Percentiles rank a stretch among this genome's conserved stretches.
phyloP scores from a whole-genome alignment of 23 red algal species.

The Gracilariopsis chorda region DNA sequence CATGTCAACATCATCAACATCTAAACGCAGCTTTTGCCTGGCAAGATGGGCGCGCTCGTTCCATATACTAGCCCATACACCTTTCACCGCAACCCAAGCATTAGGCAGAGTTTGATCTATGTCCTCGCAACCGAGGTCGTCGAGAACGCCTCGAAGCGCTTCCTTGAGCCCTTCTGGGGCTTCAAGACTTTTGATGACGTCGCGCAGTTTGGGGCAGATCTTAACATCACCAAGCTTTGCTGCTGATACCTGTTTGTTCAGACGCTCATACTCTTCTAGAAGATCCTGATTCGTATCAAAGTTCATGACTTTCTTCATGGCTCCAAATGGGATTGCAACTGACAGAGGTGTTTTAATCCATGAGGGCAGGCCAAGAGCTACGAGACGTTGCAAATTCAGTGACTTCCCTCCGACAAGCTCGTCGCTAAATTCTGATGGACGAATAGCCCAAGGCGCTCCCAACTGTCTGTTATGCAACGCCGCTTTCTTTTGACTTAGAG shows the following conservation, averaged over 20 bases:
- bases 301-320: slow-evolving; percentile 77
- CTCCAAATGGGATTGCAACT: slow-evolving; percentile 77
- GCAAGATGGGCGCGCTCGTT: slow-evolving; percentile 87
- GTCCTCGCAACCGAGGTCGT: slow-evolving; percentile 67
- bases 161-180: slow-evolving; percentile 70
- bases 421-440: slow-evolving; percentile 62
- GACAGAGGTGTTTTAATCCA: slow-evolving; percentile 87
- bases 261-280: slow-evolving; percentile 53
- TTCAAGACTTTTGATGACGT: slow-evolving; percentile 61
- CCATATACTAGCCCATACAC: slow-evolving; percentile 83
- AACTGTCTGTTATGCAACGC: slow-evolving; percentile 55
- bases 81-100: slow-evolving; percentile 71
- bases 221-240: slow-evolving; percentile 64
- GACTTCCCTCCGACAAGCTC: slow-evolving; percentile 86
- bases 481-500: slow-evolving; percentile 36
- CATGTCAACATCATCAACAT: slow-evolving; percentile 77
- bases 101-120: slow-evolving; percentile 44
- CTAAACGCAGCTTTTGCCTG: slow-evolving; percentile 53
- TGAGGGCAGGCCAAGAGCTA: slow-evolving; percentile 69
- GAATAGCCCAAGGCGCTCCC: slow-evolving; percentile 79
- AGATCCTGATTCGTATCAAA: slow-evolving; percentile 55
- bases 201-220: slow-evolving; percentile 64
- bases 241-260: slow-evolving; percentile 38
- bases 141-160: slow-evolving; percentile 69
- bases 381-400: slow-evolving; percentile 72